Base-by-base conservation (phyloP, 2,329 filamentous ascomycete genomes). In the Alternaria gansuensis region DNA sequence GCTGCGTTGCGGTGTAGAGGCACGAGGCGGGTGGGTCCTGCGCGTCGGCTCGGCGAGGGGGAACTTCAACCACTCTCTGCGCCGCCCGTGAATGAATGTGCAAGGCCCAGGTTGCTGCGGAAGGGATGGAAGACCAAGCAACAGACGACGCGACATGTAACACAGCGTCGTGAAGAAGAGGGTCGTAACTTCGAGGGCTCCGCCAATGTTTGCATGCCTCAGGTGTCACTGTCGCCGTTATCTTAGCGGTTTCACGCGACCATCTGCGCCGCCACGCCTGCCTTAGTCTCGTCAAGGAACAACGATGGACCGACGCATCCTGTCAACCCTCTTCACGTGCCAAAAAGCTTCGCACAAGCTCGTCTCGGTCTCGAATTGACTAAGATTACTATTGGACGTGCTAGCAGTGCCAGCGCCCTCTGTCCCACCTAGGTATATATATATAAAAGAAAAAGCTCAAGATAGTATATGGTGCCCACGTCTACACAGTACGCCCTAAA, bases 1-100 rank as follows among this genome's bases (percentile, higher is more conserved):
- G 54, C 53, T 60, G 67, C 31, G 59, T 59, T 60, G 65, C 60
- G 60, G 57, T 63, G 62, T 56, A 60, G 55, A 54, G 34, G 60
- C 55, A 54, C 44, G 58, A 53, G 61, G 39, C 62, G 61, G 23
- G 62, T 63, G 57, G 58, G 55, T 57, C 60, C 57, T 53, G 54
- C 46, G 56, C 54, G 43, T 48, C 33, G 57, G 46, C 52, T 53
- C 51, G 51, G 49, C 51, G 43, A 43, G 51, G 60, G 60, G 51
- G 51, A 54, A 43, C 36, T 44, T 24, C n/a, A 49, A 54, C 52
- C 34, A 51, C 57, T 26, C 33, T 14, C 34, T 51, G 34, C 45
- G 34, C 52, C n/a, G 52, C 46, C 39, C 45, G 53, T 50, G 39
- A 51, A 51, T 24, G 33, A 24, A 17, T 17, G 17, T 43, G 34